Conservation (phyloP, 305 asterid genomes). For the Striga hermonthica region DNA sequence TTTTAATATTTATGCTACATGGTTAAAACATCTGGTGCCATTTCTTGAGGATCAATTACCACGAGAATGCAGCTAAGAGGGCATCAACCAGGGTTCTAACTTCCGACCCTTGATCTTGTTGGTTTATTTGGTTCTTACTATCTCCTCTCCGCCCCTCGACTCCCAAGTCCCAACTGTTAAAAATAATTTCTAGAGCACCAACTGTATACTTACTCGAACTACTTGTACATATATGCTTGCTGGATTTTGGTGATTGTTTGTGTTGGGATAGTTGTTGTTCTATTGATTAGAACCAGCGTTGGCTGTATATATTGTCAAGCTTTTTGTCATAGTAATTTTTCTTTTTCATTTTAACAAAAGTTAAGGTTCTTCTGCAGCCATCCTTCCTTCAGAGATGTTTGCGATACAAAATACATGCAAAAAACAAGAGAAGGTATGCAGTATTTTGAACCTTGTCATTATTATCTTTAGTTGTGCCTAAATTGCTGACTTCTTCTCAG, state of each 20-base stretch:
- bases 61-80: no score
- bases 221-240: neutral
- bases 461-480: conserved; percentile 3
- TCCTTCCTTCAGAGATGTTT: conserved; percentile 79
- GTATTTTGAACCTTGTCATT: conserved; percentile 17
- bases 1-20: neutral
- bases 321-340: conserved; percentile 19
- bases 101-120: no score
- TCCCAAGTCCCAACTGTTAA: no score
- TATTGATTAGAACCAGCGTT: conserved; percentile 12
- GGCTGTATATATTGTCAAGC: conserved; percentile 12
- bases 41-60: conserved; percentile 20
- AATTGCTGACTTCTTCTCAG: conserved; percentile 23
- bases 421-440: conserved; percentile 69
- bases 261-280: neutral
- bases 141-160: no score
- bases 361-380: conserved; percentile 63
- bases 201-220: no score
- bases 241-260: conserved; percentile 10
- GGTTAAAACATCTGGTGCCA: conserved; percentile 16
- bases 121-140: no score
- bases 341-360: conserved; percentile 39
- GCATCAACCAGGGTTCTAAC: no score
- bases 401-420: conserved; percentile 78
- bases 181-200: no score